These are phyloP conservation scores for Flueggea neowawraea DNA, from an alignment of 441 rosid species.

Conservation along the genomic window DNA sequence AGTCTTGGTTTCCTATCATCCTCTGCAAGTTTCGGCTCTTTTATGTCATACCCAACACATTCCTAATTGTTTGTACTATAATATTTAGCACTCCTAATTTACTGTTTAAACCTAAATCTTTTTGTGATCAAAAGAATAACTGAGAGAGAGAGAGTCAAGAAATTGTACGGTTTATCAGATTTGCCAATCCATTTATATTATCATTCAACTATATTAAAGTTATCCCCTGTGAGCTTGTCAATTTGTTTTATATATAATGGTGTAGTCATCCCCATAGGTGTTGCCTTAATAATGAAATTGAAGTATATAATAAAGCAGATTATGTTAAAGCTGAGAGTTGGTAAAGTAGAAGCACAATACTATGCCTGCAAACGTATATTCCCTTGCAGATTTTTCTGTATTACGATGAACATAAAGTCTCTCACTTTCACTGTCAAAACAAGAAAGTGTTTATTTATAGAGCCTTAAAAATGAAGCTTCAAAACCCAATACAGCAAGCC, in stretches of 20 bases:
- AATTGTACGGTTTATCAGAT: no score
- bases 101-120: no score
- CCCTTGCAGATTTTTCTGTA: constrained; percentile 32
- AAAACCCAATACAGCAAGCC: constrained; percentile 10
- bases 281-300: background rate
- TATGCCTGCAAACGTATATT: constrained; percentile 41
- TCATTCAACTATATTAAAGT: no score
- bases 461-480: constrained; percentile 3
- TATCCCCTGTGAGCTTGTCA: no score
- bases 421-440: constrained; percentile 15
- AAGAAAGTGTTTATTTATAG: background rate
- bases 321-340: background rate
- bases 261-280: background rate
- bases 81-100: no score
- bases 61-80: background rate
- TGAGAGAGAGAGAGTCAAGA: no score
- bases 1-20: background rate
- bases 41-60: background rate
- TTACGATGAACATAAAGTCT: constrained; percentile 32
- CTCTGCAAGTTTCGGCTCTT: background rate
- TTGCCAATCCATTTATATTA: no score
- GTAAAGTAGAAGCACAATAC: background rate
- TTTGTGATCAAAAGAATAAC: no score
- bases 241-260: no score
- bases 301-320: background rate